Conservation (phyloP, 2,329 filamentous ascomycete species). For the Cercospora sp. region DNA sequence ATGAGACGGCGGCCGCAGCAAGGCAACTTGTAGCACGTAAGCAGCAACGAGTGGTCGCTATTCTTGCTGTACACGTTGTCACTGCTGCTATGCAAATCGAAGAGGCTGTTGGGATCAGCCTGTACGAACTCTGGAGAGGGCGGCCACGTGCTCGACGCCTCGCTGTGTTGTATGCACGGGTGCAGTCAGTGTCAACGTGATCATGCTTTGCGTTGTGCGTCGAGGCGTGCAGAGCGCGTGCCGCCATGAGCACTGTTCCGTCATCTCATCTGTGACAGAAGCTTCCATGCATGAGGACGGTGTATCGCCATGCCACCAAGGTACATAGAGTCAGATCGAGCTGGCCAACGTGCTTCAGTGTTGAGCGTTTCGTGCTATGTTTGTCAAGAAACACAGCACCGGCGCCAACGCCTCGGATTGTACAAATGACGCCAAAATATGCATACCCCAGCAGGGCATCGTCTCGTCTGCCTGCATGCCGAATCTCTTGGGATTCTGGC, state of each 20-base stretch:
- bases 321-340: not conserved
- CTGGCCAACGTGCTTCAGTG: constrained; percentile 2
- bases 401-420: not conserved
- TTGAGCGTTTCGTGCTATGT: not conserved
- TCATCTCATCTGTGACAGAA: constrained; percentile 1
- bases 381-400: not conserved
- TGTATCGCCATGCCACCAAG: not conserved
- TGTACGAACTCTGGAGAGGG: not conserved
- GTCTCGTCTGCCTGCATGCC: constrained; percentile 16
- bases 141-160: constrained; percentile 2
- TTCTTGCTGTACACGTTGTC: not conserved
- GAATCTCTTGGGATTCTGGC: constrained; percentile 3
- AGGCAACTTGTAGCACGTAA: constrained; percentile 14
- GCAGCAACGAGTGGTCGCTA: not conserved
- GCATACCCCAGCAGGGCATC: constrained; percentile 3
- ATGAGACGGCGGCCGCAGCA: not conserved
- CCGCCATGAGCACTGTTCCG: not conserved
- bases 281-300: constrained; percentile 16
- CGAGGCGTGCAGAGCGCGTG: not conserved
- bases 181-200: constrained; percentile 9
- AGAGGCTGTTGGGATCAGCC: not conserved
- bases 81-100: constrained; percentile 4
- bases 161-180: not conserved
- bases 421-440: not conserved
- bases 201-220: constrained; percentile 2